Evolutionary conservation across 306 rosid species (phyloP), one percentile per base, ranked within the genome.

Genomic region (Ammopiptanthus mongolicus): DNA sequence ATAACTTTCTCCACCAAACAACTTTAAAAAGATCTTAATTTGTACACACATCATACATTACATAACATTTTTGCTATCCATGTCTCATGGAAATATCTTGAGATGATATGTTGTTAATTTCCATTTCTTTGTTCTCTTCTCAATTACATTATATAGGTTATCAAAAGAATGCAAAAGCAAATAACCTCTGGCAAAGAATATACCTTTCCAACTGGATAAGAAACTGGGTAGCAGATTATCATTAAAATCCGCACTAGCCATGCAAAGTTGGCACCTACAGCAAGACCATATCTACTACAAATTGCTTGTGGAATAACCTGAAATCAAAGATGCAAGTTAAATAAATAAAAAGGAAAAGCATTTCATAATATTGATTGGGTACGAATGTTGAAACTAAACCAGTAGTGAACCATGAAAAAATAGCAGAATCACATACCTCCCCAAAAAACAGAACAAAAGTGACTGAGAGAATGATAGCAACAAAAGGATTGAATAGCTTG

Each of bases 271-370:
- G 99, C 87, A 76, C 99, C 99, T 1, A 96, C 98, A 22, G 99
- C 97, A 67, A 96, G 98, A 76, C 99, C 99, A 57, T 96, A 96
- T 82, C 99, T 85, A 37, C 90, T 84, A 78, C 99, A 96, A 83
- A 90, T 96, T 71, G 99, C 86, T 89, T 96, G 99, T 2, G 99
- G 99, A 62, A 96, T 96, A 86, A 96, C 98, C 99, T 96, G 77
- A 56, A 64, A 80, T 70, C 19, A 55, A 22, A 82, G 68, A 78
- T 1, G 19, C n/a, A 9, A 28, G 13, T 46, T 23, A 8, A 8
- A 15, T 15, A 33, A 18, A 29, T 57, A 76, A 37, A 34, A 64
- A 10, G 48, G 4, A 22, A 58, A 71, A 9, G 44, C 52, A 17
- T 10, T 52, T 41, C 12, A 18, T 14, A 15, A 6, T 33, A 47